Base-by-base conservation (phyloP, 202 grass and related monocot genomes). In the Setaria viridis region DNA sequence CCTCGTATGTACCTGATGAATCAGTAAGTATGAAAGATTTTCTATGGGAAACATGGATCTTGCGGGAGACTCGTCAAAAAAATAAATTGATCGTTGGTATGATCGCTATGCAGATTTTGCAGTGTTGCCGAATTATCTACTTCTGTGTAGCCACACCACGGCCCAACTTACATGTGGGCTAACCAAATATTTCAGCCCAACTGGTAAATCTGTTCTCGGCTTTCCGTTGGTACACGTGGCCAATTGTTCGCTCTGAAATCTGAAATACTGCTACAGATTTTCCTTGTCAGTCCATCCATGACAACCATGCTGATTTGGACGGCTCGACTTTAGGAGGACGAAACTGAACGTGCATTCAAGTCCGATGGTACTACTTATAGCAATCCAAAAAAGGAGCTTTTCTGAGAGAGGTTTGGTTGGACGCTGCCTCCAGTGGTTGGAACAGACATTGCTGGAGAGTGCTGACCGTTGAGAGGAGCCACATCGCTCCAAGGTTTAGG, bases 301-400 rank as follows among this genome's bases (percentile, higher is more conserved):
- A 4, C 9, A 34, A 20, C 19, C 11, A n/a, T 41, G 0, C 37
- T 45, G 11, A 54, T 35, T 10, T 72, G 58, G 25, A 34, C 41
- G 33, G 11, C 0, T 17, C 5, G 37, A 59, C 29, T 39, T 11
- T 16, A 17, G 34, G 21, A 67, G 3, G 70, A 67, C 32, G 25
- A 54, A 68, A 17, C 47, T 11, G 45, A 5, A 10, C 34, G 30
- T 21, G 16, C 16, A 6, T 41, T 41, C 4, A 66, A 74, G 37
- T 67, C 77, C 4, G 5, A 6, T 41, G 39, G 39, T 41, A 41
- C 39, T 41, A 41, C 77, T 57, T 48, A 6, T 41, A 59, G 85
- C 53, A 74, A 77, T 79, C 79, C 85, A 51, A 70, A 16, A 46
- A 81, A 70, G 69, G 39, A 30, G 30, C 14, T 84, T 78, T 57